Percentiles rank a stretch among this genome's conserved stretches.
These are phyloP conservation scores for Parafenestella ontariensis DNA, from an alignment of 2,329 filamentous ascomycete species.

Conservation along the genomic window DNA sequence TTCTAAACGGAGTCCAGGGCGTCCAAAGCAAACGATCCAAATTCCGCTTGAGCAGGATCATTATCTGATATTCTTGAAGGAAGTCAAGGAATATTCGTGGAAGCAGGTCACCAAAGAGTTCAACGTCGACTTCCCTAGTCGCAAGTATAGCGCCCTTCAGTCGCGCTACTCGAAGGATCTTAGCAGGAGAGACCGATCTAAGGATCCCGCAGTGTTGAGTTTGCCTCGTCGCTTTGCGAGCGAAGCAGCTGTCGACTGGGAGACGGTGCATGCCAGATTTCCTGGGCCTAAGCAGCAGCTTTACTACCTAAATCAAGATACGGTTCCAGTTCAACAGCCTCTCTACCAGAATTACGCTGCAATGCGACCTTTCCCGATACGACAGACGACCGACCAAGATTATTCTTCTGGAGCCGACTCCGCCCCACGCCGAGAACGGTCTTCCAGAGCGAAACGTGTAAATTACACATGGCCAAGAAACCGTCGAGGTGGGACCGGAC, in stretches of 20 bases:
- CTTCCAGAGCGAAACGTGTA: constrained; percentile 30
- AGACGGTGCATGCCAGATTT: constrained; percentile 14
- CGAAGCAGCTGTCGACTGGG: constrained; percentile 35
- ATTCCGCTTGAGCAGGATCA: constrained; percentile 35
- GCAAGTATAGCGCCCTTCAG: constrained; percentile 34
- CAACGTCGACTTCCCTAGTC: constrained; percentile 38
- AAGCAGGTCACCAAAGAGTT: constrained; percentile 40
- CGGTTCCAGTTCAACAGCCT: neutral
- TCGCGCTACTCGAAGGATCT: constrained; percentile 35
- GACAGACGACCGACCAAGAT: constrained; percentile 13
- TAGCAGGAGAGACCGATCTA: constrained; percentile 34
- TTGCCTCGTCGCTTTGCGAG: constrained; percentile 35
- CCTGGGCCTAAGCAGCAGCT: constrained; percentile 9
- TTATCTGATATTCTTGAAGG: constrained; percentile 51
- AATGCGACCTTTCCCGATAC: neutral
- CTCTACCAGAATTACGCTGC: neutral
- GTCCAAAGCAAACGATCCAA: neutral
- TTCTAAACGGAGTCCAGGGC: neutral
- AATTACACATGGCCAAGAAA: constrained; percentile 38
- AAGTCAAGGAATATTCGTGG: constrained; percentile 49
- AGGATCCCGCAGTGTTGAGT: constrained; percentile 29
- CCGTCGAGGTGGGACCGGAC: constrained; percentile 1
- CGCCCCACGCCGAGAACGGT: constrained; percentile 18
- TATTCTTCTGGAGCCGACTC: constrained; percentile 31
- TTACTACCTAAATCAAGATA: no score